Evolutionary conservation across 2,329 filamentous ascomycete genomes (phyloP), one percentile per base, ranked within the genome.

Genomic region (Dothideomycetidae sp.): DNA sequence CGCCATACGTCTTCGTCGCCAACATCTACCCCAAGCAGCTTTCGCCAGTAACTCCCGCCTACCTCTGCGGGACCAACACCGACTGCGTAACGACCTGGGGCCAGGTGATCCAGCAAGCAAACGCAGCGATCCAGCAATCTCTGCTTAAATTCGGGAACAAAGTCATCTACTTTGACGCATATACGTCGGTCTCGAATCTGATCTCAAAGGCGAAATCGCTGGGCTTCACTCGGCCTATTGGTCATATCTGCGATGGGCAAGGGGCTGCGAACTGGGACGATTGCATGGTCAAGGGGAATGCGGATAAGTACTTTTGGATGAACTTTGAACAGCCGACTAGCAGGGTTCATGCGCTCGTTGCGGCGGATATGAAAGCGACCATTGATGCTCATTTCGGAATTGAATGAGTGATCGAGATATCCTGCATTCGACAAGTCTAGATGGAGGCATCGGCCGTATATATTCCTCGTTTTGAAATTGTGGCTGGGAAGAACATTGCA

Each of bases 11-110:
- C 38, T 41, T 50, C 18, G 41, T 49, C 16, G 41, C 47, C 19
- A 49, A 49, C 40, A 44, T 50, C 32, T 48, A 47, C 35, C 44
- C 45, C 10, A 48, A 47, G 33, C 45, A 50, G 28, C 23, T 36
- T 16, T 44, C 48, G 10, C 47, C 46, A 3, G 45, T 48, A 10
- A 46, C 39, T 5, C 33, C 32, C 12, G 37, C 33, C 10, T 50
- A 46, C 19, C 40, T 47, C 17, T 47, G 45, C 37, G 29, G 21
- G n/a, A 26, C 38, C 4, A 33, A 45, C 19, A 37, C 31, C 10
- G 17, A 29, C 5, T 43, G 41, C 40, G 34, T 45, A 10, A 33
- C 36, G 12, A 43, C 35, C n/a, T 46, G 34, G 32, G 47, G 44
- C 15, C 30, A 36, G 5, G 31, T 48, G 23, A 50, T 50, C 36